Evolutionary conservation across 345 rosid species (phyloP).

Genomic region (Cardamine resedifolia): DNA sequence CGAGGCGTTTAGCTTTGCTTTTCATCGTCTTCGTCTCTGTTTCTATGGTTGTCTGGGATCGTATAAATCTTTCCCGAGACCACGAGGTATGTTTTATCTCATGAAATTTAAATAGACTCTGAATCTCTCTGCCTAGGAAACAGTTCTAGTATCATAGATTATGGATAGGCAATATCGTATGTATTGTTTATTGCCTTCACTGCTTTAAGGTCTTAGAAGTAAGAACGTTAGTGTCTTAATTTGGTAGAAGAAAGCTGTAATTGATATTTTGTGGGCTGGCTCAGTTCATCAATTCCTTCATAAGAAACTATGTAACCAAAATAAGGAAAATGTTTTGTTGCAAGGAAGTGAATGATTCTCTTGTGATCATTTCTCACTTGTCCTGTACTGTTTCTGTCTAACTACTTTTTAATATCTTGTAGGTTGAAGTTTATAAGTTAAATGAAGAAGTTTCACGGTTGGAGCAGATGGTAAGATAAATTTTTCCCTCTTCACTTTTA

Average conservation of each 20-base stretch:
- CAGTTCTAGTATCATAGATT: neutral
- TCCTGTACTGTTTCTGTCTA: neutral
- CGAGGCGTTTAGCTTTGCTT: slow-evolving; percentile 70
- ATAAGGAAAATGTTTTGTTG: neutral
- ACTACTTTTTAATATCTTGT: neutral
- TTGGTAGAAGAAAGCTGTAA: neutral
- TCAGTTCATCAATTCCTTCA: neutral
- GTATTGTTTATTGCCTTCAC: neutral
- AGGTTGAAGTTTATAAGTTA: slow-evolving; percentile 35
- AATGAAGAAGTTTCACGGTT: slow-evolving; percentile 35
- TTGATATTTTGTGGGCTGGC: neutral
- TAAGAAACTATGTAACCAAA: neutral
- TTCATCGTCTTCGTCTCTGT: slow-evolving; percentile 63
- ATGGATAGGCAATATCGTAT: neutral
- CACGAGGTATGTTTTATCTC: slow-evolving; percentile 53
- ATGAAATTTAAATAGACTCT: neutral
- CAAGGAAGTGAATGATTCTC: slow-evolving; percentile 4
- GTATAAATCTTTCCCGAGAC: slow-evolving; percentile 70
- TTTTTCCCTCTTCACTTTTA: slow-evolving; percentile 2
- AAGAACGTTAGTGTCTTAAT: neutral
- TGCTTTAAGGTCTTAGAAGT: slow-evolving; percentile 9
- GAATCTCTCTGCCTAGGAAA: neutral
- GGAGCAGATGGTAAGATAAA: slow-evolving; percentile 36
- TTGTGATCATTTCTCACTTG: slow-evolving; percentile 8
- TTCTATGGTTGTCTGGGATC: slow-evolving; percentile 79